Evolutionary conservation across 176 grass and related monocot species (phyloP), one percentile per base, ranked within the genome.

Genomic region (Alloteropsis semialata): DNA sequence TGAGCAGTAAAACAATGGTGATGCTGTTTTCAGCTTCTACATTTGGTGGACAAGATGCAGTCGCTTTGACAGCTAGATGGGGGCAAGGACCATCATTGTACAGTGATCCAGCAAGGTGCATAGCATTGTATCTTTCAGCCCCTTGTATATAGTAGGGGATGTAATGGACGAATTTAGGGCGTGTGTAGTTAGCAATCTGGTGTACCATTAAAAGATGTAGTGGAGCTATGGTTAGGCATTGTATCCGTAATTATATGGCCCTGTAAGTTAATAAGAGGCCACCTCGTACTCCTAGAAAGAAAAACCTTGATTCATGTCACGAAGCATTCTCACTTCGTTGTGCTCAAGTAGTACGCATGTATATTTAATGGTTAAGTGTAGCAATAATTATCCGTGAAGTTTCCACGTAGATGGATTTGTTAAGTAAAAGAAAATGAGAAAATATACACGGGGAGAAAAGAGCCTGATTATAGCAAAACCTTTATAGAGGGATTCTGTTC

Each of bases 131-230:
- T 69, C 3, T 41, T 17, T 72, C 45, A 76, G 64, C 28, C 63
- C 72, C 27, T 73, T 86, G 65, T 90, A 71, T 86, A 90, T 86
- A 74, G 38, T 86, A 68, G 88, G 79, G 50, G n/a, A n/a, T 42
- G 74, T 43, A 78, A 65, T 29, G 5, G 63, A 28, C 25, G 72
- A 65, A 44, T 49, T 65, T 86, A 44, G 32, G 21, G 37, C 10
- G 36, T 79, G 65, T 84, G 41, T 61, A 82, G 62, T 58, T 33
- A 82, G 19, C 24, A 84, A 25, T 74, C 67, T 29, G 39, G 18
- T 75, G 78, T 37, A 68, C 27, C 50, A 27, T 75, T 9, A 69
- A 53, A 27, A 28, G 50, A 61, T 82, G 29, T 79, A 79, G n/a
- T 78, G 66, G 33, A 69, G 83, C 45, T n/a, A n/a, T n/a, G 16